A percentile compares a stretch with the other conserved stretches of the same genome.
These are phyloP conservation scores for Populus alba DNA, from an alignment of 345 rosid species.

Conservation along the genomic window DNA sequence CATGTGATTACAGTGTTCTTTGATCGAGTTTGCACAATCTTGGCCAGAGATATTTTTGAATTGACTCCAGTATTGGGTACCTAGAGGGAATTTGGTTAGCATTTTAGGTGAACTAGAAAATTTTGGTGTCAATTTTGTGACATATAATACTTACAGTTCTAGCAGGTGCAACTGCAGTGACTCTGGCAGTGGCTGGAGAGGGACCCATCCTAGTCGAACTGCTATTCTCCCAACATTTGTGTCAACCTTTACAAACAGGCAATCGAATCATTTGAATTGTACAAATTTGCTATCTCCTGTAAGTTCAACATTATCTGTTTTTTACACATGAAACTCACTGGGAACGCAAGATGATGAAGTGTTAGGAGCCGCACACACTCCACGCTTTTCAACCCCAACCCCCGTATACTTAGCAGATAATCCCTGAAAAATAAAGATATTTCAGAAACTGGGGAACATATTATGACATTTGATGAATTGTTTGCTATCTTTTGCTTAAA, in stretches of 20 bases:
- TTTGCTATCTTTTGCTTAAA: not conserved
- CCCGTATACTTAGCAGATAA: constrained; percentile 74
- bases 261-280: constrained; percentile 7
- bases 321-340: constrained; percentile 49
- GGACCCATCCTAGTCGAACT: constrained; percentile 97
- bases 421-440: constrained; percentile 51
- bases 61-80: constrained; percentile 82
- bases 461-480: not conserved
- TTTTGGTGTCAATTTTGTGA: constrained; percentile 11
- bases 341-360: constrained; percentile 90
- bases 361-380: constrained; percentile 92
- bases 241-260: constrained; percentile 63
- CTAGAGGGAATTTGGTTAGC: constrained; percentile 39
- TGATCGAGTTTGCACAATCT: constrained; percentile 94
- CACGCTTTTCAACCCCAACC: constrained; percentile 90
- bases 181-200: constrained; percentile 88
- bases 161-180: constrained; percentile 86
- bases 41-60: constrained; percentile 96
- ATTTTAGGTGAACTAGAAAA: constrained; percentile 7
- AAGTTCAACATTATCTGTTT: constrained; percentile 11
- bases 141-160: constrained; percentile 62
- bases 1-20: constrained; percentile 60
- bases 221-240: constrained; percentile 97
- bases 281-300: constrained; percentile 10
- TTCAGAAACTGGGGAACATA: constrained; percentile 12